Base-by-base conservation (phyloP, 2,329 filamentous ascomycete genomes). In the Diaporthe sp. region DNA sequence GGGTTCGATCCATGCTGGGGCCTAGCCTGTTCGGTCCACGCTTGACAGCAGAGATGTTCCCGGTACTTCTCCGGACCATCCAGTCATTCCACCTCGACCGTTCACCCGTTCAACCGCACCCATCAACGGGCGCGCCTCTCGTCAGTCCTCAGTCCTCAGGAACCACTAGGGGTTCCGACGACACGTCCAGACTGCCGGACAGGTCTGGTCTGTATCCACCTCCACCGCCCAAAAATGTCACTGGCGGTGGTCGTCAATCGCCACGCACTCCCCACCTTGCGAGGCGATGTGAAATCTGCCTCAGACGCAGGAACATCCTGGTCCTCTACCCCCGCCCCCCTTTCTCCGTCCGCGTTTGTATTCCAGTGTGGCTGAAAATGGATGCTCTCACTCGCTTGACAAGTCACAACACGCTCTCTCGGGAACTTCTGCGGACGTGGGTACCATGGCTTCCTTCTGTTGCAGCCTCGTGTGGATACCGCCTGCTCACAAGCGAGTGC, bases 281-380 rank as follows among this genome's bases (percentile, higher is more conserved):
- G 25, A 65, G 65, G 46, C 59, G 49, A 62, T 42, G 55, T 53
- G 55, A 61, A 59, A 49, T 55, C 58, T 55, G 58, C 71, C 37
- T 62, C 58, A 55, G 53, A n/a, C 46, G 46, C 25, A 31, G 53
- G n/a, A 59, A 8, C 9, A 39, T 49, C 68, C 51, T 34, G 61
- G 28, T 57, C 55, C 57, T 39, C 46, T 34, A 10, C 34, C 44
- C 71, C 58, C 71, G 22, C 61, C 61, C 61, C 55, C 53, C 39
- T 61, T 49, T 62, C 58, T 61, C 61, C 57, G 34, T 65, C 71
- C 58, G 58, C 49, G 39, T 57, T 73, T 65, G 71, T 65, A 49
- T 49, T 15, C 28, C 68, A 31, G 68, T 71, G 70, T 73, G 71
- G 71, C 71, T 73, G 71, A 62, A 65, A 44, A 71, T 71, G 68